A percentile compares a stretch with the other conserved stretches of the same genome.
Conservation (phyloP, 495 filamentous ascomycete genomes). For the Lophiostoma macrostomum region DNA sequence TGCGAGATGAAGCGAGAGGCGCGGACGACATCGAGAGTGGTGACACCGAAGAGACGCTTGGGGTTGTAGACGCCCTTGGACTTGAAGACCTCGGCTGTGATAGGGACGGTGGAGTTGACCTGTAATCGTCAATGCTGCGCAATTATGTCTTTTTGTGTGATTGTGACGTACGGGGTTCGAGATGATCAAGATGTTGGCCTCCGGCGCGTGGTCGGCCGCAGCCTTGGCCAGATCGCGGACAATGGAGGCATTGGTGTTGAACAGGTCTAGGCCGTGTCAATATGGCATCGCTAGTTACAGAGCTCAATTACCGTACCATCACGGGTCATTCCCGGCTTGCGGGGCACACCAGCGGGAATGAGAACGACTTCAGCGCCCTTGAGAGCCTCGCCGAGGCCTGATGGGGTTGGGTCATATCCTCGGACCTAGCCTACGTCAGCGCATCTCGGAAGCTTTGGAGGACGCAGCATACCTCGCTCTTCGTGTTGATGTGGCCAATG, state of each 20-base stretch:
- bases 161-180: slow-evolving; percentile 82
- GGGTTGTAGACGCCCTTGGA: slow-evolving; percentile 91
- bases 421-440: slow-evolving; percentile 54
- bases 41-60: slow-evolving; percentile 97
- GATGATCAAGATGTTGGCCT: slow-evolving; percentile 96
- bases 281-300: neutral
- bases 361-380: slow-evolving; percentile 89
- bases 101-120: slow-evolving; percentile 98
- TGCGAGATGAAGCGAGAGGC: slow-evolving; percentile 95
- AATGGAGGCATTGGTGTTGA: slow-evolving; percentile 99
- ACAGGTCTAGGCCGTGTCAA: slow-evolving; percentile 62
- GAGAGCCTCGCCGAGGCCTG: slow-evolving; percentile 72
- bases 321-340: slow-evolving; percentile 99
- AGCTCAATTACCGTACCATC: slow-evolving; percentile 57
- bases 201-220: slow-evolving; percentile 78
- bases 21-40: slow-evolving; percentile 97
- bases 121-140: slow-evolving; percentile 27
- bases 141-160: neutral
- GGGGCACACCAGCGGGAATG: slow-evolving; percentile 96
- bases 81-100: slow-evolving; percentile 96
- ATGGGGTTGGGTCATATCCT: slow-evolving; percentile 75
- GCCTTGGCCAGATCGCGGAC: slow-evolving; percentile 98
- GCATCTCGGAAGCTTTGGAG: neutral
- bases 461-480: slow-evolving; percentile 59
- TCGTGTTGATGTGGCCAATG: slow-evolving; percentile 97